Base-by-base conservation (phyloP, 768 basidiomycete genomes). In the Agaricus bisporus region DNA sequence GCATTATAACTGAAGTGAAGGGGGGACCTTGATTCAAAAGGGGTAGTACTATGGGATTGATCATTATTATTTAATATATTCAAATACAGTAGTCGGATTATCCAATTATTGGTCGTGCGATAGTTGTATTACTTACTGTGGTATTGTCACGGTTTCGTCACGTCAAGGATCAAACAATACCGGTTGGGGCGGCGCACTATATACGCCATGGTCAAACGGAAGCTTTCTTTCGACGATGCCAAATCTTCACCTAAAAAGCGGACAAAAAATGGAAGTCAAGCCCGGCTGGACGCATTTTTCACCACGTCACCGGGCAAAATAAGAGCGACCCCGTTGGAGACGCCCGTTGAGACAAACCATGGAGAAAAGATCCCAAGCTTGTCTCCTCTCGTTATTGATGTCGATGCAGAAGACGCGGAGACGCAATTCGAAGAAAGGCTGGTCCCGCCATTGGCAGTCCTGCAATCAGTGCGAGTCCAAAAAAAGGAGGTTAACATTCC, bases 251-350 rank as follows among this genome's bases (percentile, higher is more conserved):
- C 46, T 17, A 41, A 42, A 43, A 54, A 54, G 46, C 53, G 53
- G 12, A 15, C 44, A 26, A 54, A 41, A 18, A 28, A 38, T 11
- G 52, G 45, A 37, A 32, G 39, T n/a, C 53, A 54, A 15, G 39
- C 46, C 20, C 46, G 53, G 9, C 46, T 54, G 18, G 53, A 54
- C 4, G 22, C 46, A 15, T 54, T 54, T 54, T 54, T 54, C 46
- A 36, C 26, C 22, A 20, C 18, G 20, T 48, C 39, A 29, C 39
- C 53, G 17, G 26, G 26, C 37, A 54, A 54, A 28, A 8, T 14
- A 28, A 39, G 18, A 3, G 18, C 43, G 46, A 14, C 29, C 12
- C 39, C 35, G 25, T n/a, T 38, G 52, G 38, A 41, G n/a, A 38
- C 37, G 28, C 11, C 46, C 18, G 17, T 25, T 20, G 41, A 32